Conservation (phyloP, 148 eudicot species). For the Rhododendron vialii region DNA sequence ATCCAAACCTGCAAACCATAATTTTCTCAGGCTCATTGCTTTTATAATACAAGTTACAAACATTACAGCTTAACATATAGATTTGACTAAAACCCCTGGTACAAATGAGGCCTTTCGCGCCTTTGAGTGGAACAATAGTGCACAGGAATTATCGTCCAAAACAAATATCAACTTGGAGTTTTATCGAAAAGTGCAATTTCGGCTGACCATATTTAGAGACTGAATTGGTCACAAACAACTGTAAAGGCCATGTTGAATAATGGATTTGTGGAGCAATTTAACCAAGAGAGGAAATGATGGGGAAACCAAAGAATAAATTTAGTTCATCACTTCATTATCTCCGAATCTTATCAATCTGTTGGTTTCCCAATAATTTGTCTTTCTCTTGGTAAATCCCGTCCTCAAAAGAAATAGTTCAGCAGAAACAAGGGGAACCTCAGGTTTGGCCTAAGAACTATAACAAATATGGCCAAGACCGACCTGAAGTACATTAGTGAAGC, state of each 20-base stretch:
- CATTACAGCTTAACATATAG: background rate
- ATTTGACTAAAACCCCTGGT: background rate
- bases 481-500: background rate
- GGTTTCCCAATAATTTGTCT: background rate
- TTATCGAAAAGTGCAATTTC: background rate
- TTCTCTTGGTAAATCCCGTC: background rate
- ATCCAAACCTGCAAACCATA: slow-evolving; percentile 30
- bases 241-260: background rate
- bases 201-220: background rate
- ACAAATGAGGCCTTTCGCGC: background rate
- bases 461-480: background rate
- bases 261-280: background rate
- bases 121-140: background rate
- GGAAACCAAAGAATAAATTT: background rate
- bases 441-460: background rate
- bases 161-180: background rate
- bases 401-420: background rate
- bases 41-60: background rate
- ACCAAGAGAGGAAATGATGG: background rate
- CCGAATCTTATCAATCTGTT: background rate
- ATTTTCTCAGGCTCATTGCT: background rate
- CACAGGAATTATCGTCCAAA: background rate
- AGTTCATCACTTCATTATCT: background rate
- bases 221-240: background rate
- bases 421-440: background rate